Evolutionary conservation across 2,329 filamentous ascomycete species (phyloP), one percentile per base, ranked within the genome.

Genomic region (Apiospora phragmitis): DNA sequence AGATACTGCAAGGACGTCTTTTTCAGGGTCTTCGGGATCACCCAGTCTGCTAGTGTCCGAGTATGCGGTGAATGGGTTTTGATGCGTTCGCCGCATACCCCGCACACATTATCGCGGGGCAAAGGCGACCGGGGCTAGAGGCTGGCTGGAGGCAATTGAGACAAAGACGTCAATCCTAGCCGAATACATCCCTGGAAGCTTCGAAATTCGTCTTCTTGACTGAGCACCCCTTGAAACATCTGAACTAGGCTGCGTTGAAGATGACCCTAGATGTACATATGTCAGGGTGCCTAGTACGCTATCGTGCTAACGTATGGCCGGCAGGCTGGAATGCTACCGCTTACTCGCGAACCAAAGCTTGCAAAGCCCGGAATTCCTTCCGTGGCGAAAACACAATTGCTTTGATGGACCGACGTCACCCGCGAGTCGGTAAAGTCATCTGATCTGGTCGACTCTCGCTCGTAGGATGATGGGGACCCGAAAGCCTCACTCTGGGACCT

Each of bases 41-140:
- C 16, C 51, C 55, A 62, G 55, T 4, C 32, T 62, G 55, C 55
- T 38, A 62, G 55, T 62, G 55, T 11, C 32, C 55, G 55, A 62
- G 55, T n/a, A 62, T 62, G 55, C 51, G 51, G 51, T 62, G 51
- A 62, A 62, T 29, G 26, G 51, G 47, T 16, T 62, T 32, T 62
- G 29, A 35, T 62, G 18, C 29, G 51, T n/a, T 38, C 55, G 55
- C 55, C 55, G 55, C 55, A 62, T 62, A 62, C 55, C 55, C 55
- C 55, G 55, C 55, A 62, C 55, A 59, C 51, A 59, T 38, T 32
- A 62, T 62, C 55, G 55, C 55, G 55, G 55, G 55, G 55, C 55
- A 62, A 62, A 62, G 55, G 32, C 55, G 55, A n/a, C 55, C 38
- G 38, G 55, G 32, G 32, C 55, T 24, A 38, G 32, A 8, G 32